phyloP scores from a whole-genome alignment of 1,284 basidiomycete species.

The Cryptococcus wingfieldii region DNA sequence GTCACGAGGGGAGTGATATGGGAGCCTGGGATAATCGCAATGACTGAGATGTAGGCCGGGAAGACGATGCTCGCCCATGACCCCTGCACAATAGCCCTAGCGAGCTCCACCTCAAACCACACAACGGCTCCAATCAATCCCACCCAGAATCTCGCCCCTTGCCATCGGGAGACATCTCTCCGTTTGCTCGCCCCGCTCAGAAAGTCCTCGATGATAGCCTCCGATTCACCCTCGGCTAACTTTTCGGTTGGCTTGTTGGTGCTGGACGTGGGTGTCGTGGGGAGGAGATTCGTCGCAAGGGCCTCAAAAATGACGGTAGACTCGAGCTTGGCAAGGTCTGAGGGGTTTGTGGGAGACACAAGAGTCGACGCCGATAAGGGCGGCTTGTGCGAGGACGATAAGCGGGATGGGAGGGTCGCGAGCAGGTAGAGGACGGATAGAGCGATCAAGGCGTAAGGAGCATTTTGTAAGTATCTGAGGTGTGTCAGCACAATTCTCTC shows the following conservation, averaged over 20 bases:
- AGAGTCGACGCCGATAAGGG: conserved; percentile 11
- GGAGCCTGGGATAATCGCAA: conserved; percentile 24
- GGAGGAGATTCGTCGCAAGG: conserved; percentile 27
- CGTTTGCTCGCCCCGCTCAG: conserved; percentile 7
- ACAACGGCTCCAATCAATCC: conserved; percentile 24
- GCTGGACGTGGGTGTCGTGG: background rate
- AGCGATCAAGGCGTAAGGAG: conserved; percentile 34
- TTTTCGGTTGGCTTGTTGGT: conserved; percentile 1
- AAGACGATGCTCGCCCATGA: conserved; percentile 26
- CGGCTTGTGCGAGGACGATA: conserved; percentile 4
- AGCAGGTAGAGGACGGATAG: conserved; percentile 26
- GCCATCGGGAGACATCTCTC: conserved; percentile 18
- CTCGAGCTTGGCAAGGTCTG: conserved; percentile 37
- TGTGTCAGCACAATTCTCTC: conserved; percentile 14
- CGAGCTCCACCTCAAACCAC: conserved; percentile 23
- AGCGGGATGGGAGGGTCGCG: conserved; percentile 2
- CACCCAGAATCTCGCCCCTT: conserved; percentile 16
- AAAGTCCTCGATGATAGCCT: conserved; percentile 31
- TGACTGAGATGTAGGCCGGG: conserved; percentile 24
- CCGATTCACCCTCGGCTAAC: conserved; percentile 20
- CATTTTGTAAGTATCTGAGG: conserved; percentile 13
- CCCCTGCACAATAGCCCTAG: conserved; percentile 8
- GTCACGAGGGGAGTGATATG: conserved; percentile 41
- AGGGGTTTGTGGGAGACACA: conserved; percentile 24
- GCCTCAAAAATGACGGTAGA: conserved; percentile 36